Conservation (phyloP, 805 yeast species). For the Starmerella ratchasimensis region DNA sequence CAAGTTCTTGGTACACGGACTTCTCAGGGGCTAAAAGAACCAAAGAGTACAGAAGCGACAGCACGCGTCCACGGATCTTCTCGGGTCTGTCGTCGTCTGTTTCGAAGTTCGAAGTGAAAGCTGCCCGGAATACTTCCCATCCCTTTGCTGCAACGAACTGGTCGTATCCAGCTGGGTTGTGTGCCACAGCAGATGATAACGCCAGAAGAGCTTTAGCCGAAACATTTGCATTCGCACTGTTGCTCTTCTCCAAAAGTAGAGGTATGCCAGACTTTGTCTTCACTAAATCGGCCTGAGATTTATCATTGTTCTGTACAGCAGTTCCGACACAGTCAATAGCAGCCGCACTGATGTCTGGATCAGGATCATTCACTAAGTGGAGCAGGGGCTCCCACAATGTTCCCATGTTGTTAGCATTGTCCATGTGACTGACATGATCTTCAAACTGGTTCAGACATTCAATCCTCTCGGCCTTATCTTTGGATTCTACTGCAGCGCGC, state of each 20-base stretch:
- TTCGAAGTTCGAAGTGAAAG: constrained; percentile 13
- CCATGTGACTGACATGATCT: constrained; percentile 83
- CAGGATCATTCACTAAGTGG: constrained; percentile 36
- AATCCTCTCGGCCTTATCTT: constrained; percentile 47
- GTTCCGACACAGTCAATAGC: constrained; percentile 73
- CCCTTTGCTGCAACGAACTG: constrained; percentile 48
- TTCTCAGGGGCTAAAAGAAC: constrained; percentile 10
- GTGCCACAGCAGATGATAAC: constrained; percentile 56
- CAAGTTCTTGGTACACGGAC: constrained; percentile 9
- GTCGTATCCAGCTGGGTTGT: constrained; percentile 42
- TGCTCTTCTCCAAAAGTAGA: constrained; percentile 22
- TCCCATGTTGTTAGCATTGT: constrained; percentile 86
- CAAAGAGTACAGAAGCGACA: constrained; percentile 14
- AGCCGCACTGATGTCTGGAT: constrained; percentile 36
- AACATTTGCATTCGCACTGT: constrained; percentile 26
- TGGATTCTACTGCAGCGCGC: constrained; percentile 37
- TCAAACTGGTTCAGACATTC: constrained; percentile 83
- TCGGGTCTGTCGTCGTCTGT: constrained; percentile 2
- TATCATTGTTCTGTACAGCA: constrained; percentile 82
- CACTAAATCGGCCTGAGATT: constrained; percentile 51
- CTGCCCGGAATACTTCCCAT: constrained; percentile 38
- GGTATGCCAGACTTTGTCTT: constrained; percentile 23
- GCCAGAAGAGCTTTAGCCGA: constrained; percentile 65
- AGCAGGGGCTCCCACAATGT: constrained; percentile 69
- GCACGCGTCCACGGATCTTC: constrained; percentile 11